Percentiles rank a stretch among this genome's conserved stretches.
Conservation (phyloP, 2,329 filamentous ascomycete species). For the Epichloe elymi region DNA sequence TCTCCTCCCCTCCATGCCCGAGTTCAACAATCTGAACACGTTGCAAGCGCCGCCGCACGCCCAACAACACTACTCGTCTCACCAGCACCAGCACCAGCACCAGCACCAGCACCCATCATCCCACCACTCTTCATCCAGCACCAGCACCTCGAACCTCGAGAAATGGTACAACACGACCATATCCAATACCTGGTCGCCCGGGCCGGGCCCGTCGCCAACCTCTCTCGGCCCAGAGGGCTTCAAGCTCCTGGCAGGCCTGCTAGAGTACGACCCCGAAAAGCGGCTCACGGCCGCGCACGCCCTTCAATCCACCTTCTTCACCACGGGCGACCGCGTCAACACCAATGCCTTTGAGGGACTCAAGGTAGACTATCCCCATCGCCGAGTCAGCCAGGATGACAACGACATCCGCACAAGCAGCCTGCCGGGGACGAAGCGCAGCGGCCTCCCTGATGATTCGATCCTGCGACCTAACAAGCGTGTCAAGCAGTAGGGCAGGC, state of each 20-base stretch:
- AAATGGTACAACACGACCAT: slow-evolving; percentile 68
- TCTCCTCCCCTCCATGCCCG: slow-evolving; percentile 70
- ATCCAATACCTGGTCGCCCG: slow-evolving; percentile 34
- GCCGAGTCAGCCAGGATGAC: slow-evolving; percentile 85
- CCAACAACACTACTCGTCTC: slow-evolving; percentile 11
- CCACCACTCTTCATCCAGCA: slow-evolving; percentile 10
- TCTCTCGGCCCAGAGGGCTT: slow-evolving; percentile 66
- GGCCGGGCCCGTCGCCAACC: slow-evolving; percentile 27
- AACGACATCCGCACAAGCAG: slow-evolving; percentile 90
- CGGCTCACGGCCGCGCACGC: slow-evolving; percentile 79
- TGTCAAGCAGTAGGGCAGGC: slow-evolving; percentile 36
- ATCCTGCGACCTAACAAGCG: slow-evolving; percentile 51
- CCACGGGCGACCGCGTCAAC: slow-evolving; percentile 56
- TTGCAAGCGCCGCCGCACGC: slow-evolving; percentile 35
- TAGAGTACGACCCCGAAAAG: slow-evolving; percentile 88
- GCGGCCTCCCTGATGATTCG: slow-evolving; percentile 68
- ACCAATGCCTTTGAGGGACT: slow-evolving; percentile 85
- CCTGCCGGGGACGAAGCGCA: slow-evolving; percentile 81
- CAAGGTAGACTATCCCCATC: slow-evolving; percentile 76
- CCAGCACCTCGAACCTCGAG: slow-evolving; percentile 45
- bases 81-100: slow-evolving; percentile 17
- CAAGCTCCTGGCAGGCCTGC: slow-evolving; percentile 63
- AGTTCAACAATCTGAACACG: slow-evolving; percentile 58
- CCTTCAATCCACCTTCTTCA: slow-evolving; percentile 84
- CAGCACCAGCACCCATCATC: slow-evolving; percentile 13